Evolutionary conservation across 2,329 filamentous ascomycete genomes (phyloP), one percentile per base, ranked within the genome.

Genomic region (Thermothelomyces thermophilus): DNA sequence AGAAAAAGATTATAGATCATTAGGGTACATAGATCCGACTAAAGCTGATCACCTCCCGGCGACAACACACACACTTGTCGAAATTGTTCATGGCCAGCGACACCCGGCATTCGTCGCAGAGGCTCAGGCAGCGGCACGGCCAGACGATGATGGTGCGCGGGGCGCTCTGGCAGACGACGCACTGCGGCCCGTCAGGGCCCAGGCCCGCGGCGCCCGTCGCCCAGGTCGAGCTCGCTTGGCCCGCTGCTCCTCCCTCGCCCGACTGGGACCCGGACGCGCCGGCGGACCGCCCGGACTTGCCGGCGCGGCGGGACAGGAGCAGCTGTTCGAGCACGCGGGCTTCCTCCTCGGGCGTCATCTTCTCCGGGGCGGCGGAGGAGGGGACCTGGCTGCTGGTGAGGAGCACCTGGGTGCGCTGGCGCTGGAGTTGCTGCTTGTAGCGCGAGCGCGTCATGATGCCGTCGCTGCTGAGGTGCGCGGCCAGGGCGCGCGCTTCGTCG

Each of bases 1-100:
- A 20, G n/a, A 10, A 33, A 41, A 13, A 22, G 26, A 34, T 13
- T 13, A n/a, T 16, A 35, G 13, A 13, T 13, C 14, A 9, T n/a
- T 47, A 50, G n/a, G 93, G 93, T 35, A 97, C 90, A 73, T 87
- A 98, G 53, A 98, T 82, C 59, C 89, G 81, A 58, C 88, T 90
- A 67, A 95, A 97, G 48, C 90, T 93, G 48, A 82, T 80, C 26
- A 97, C 89, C 60, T 93, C 86, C 50, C 88, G 81, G 44, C 93
- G 79, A 66, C 93, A 97, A 62, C 91, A 97, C 34, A 97, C 90
- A 64, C 93, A 98, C 64, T 88, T 94, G 56, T 90, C 88, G 65
- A 95, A 97, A 66, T 97, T 97, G 66, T 96, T 94, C 82, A 95
- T 90, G 3, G 93, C 93, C 55, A 97, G 75, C 37, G 88, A 91